phyloP scores from a whole-genome alignment of 2,329 filamentous ascomycete species.

The Calonectria naviculata region DNA sequence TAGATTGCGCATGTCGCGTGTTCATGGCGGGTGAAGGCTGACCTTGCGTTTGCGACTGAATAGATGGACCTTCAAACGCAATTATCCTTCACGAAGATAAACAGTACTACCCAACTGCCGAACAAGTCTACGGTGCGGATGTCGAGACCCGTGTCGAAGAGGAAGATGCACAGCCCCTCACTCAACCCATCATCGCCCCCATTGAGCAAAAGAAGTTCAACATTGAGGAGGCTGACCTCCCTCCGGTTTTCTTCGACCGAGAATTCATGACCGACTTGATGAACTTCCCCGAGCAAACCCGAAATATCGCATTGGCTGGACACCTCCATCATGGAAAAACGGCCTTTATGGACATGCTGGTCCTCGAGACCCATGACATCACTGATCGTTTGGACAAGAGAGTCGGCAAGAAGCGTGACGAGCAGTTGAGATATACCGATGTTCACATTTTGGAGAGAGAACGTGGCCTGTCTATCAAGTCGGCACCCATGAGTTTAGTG shows the following conservation, averaged over 20 bases:
- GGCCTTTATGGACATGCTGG: conserved; percentile 97
- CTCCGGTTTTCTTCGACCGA: conserved; percentile 87
- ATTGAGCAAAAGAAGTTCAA: conserved; percentile 96
- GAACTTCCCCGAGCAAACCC: conserved; percentile 94
- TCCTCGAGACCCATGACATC: conserved; percentile 93
- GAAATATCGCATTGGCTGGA: conserved; percentile 91
- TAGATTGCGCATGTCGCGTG: background rate
- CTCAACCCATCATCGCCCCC: conserved; percentile 93
- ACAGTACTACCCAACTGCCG: conserved; percentile 98
- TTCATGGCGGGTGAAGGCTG: background rate
- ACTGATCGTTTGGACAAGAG: conserved; percentile 81
- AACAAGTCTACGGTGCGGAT: conserved; percentile 93
- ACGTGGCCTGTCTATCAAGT: conserved; percentile 90
- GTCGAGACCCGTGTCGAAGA: conserved; percentile 97
- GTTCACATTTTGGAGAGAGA: conserved; percentile 90
- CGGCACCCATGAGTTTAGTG: conserved; percentile 93
- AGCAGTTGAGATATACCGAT: conserved; percentile 95
- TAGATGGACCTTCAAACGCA: conserved; percentile 90
- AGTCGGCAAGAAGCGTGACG: conserved; percentile 83
- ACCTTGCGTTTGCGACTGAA: conserved; percentile 38
- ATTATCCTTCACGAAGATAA: conserved; percentile 99
- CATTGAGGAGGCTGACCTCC: conserved; percentile 90
- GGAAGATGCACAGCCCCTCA: conserved; percentile 93
- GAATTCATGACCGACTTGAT: conserved; percentile 96
- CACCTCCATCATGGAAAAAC: conserved; percentile 99